A percentile compares a stretch with the other conserved stretches of the same genome.
These are phyloP conservation scores for Vaccinium vitisidaea DNA, from an alignment of 148 eudicot species.

Conservation along the genomic window DNA sequence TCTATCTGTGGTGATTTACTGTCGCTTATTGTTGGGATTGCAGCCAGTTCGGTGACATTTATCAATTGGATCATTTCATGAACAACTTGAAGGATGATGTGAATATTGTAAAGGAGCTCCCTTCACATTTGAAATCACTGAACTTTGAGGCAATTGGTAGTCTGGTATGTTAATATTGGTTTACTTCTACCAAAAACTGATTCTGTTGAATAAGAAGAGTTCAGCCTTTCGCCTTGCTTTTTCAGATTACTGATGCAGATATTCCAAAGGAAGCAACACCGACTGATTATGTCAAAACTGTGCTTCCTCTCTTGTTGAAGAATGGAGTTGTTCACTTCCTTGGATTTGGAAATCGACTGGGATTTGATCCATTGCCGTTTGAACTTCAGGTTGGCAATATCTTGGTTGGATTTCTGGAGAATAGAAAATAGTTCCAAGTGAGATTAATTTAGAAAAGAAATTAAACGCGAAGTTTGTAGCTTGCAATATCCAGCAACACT, in stretches of 20 bases:
- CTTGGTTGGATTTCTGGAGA: neutral
- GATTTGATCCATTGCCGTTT: slow-evolving; percentile 78
- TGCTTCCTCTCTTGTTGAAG: slow-evolving; percentile 64
- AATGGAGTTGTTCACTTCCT: slow-evolving; percentile 82
- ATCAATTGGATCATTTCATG: slow-evolving; percentile 74
- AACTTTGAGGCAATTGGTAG: slow-evolving; percentile 85
- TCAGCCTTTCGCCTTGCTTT: neutral
- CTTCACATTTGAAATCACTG: slow-evolving; percentile 53
- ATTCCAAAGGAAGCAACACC: slow-evolving; percentile 85
- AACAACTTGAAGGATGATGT: slow-evolving; percentile 60
- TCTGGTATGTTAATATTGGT: slow-evolving; percentile 47
- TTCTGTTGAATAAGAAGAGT: neutral
- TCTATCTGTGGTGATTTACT: neutral
- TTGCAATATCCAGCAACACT: neutral
- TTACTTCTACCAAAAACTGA: neutral
- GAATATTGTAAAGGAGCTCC: slow-evolving; percentile 68
- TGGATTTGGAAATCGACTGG: slow-evolving; percentile 91
- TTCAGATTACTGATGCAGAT: slow-evolving; percentile 82
- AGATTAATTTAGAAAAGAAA: neutral
- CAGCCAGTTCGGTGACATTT: slow-evolving; percentile 93
- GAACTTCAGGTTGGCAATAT: slow-evolving; percentile 65
- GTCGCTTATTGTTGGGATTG: slow-evolving; percentile 19
- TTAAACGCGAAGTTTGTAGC: neutral
- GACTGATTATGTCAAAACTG: slow-evolving; percentile 49
- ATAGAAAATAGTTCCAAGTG: neutral